These are phyloP conservation scores for Liquidambar formosana DNA, from an alignment of 164 flowering plant species.

Conservation along the genomic window DNA sequence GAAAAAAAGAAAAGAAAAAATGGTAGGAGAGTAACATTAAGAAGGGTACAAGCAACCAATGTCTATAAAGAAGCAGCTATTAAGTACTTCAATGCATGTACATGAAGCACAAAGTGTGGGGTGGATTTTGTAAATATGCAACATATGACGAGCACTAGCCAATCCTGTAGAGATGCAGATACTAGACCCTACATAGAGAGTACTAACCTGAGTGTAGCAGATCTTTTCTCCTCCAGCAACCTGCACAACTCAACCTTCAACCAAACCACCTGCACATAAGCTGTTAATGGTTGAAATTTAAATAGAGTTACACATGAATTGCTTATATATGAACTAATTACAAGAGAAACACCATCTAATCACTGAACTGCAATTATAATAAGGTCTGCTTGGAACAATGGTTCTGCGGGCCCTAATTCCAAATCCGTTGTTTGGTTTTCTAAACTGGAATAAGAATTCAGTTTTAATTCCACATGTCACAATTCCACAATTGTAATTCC, in stretches of 20 bases:
- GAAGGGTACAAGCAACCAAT: background rate
- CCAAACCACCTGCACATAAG: constrained; percentile 74
- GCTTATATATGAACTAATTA: background rate
- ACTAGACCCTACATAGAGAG: constrained; percentile 4
- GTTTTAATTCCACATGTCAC: too few relatives aligned
- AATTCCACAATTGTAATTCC: too few relatives aligned
- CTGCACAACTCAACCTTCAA: constrained; percentile 87
- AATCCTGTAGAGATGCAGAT: background rate
- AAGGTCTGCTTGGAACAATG: too few relatives aligned
- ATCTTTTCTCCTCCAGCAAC: constrained; percentile 88
- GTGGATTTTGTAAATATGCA: background rate
- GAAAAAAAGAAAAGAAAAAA: too few relatives aligned
- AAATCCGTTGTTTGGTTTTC: too few relatives aligned
- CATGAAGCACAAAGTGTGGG: background rate
- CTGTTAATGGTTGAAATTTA: constrained; percentile 24
- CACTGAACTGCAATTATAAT: background rate
- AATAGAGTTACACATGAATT: constrained; percentile 5
- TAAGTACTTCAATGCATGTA: background rate
- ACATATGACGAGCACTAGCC: background rate
- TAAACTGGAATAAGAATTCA: too few relatives aligned
- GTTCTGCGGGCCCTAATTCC: background rate
- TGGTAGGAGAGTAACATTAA: background rate
- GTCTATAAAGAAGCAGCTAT: background rate
- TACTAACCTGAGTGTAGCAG: constrained; percentile 69
- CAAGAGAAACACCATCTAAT: background rate